A percentile compares a stretch with the other conserved stretches of the same genome.
These are phyloP conservation scores for Myxozyma vanderwaltii DNA, from an alignment of 805 yeast genomes.

Conservation along the genomic window DNA sequence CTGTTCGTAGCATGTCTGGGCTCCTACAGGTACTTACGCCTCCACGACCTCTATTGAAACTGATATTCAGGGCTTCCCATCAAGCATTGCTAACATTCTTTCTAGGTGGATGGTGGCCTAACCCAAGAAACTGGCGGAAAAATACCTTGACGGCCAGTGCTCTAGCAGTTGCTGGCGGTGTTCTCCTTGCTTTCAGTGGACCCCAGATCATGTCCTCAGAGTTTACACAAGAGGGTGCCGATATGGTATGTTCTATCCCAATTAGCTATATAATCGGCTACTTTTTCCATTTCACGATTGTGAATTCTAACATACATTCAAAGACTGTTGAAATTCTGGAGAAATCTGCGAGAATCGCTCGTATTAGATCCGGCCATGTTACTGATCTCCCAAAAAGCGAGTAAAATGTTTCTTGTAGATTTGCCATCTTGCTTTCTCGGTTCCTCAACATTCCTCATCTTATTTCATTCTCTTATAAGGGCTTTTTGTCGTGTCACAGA, in stretches of 20 bases:
- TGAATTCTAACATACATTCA: background rate
- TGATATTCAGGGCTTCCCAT: background rate
- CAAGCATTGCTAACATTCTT: background rate
- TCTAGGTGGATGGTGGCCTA: constrained; percentile 58
- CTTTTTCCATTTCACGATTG: too few species aligned
- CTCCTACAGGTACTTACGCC: constrained; percentile 32
- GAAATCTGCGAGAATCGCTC: constrained; percentile 18
- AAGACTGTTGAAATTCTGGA: constrained; percentile 16
- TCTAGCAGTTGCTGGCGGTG: constrained; percentile 31
- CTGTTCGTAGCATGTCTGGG: constrained; percentile 36
- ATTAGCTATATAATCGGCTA: too few species aligned
- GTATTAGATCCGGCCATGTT: constrained; percentile 10
- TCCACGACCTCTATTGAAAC: too few species aligned
- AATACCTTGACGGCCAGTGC: constrained; percentile 49
- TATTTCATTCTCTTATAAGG: too few species aligned
- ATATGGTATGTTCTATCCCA: background rate
- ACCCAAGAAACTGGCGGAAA: constrained; percentile 53
- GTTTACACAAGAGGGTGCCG: background rate
- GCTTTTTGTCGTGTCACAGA: too few species aligned
- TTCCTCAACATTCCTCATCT: too few species aligned
- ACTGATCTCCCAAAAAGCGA: background rate
- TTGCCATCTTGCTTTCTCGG: background rate
- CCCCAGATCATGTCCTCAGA: constrained; percentile 17
- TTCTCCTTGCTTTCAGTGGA: constrained; percentile 15
- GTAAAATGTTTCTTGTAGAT: background rate